These are phyloP conservation scores for Eucalyptus decipiens DNA, from an alignment of 345 rosid genomes.

Conservation along the genomic window DNA sequence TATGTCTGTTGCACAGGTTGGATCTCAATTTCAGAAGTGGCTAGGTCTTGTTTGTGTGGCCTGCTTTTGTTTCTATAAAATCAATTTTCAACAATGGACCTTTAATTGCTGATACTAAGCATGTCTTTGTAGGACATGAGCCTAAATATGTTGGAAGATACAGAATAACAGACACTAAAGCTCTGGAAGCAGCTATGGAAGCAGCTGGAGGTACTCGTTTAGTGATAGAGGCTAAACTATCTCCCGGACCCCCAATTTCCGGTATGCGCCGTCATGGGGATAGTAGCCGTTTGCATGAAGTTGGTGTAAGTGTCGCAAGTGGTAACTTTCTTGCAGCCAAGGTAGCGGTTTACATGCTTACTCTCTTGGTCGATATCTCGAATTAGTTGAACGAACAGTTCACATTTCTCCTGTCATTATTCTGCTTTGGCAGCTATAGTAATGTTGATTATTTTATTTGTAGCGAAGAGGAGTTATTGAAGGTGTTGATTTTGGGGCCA, in stretches of 20 bases:
- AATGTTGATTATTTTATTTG: neutral
- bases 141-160: slow-evolving; percentile 65
- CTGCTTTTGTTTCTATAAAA: neutral
- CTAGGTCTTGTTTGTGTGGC: neutral
- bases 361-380: neutral
- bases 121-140: slow-evolving; percentile 39
- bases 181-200: slow-evolving; percentile 86
- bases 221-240: slow-evolving; percentile 90
- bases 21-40: neutral
- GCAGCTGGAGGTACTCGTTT: slow-evolving; percentile 87
- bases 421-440: neutral
- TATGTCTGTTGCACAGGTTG: neutral
- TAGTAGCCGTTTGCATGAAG: slow-evolving; percentile 80
- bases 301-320: slow-evolving; percentile 89
- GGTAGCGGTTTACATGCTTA: slow-evolving; percentile 14
- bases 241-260: slow-evolving; percentile 90
- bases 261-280: slow-evolving; percentile 89
- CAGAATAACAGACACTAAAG: slow-evolving; percentile 76
- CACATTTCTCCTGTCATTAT: neutral
- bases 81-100: neutral
- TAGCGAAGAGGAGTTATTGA: slow-evolving; percentile 94
- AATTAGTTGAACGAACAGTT: neutral
- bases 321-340: slow-evolving; percentile 98
- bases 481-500: slow-evolving; percentile 93
- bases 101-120: neutral